Base-by-base conservation (phyloP, 176 grass and related monocot species). In the Lolium rigidum region DNA sequence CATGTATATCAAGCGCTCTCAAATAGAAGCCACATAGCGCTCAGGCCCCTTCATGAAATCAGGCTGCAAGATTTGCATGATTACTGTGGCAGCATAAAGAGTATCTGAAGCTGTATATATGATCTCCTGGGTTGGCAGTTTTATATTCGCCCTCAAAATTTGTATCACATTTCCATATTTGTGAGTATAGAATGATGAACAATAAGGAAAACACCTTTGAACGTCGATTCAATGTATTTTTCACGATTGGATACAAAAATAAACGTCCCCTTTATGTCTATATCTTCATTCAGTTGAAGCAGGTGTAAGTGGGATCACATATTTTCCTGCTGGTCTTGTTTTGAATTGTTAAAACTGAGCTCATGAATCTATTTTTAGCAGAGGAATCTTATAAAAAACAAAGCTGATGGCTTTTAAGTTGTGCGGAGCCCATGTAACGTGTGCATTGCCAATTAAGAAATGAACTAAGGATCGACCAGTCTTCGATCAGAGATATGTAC, bases 41-140 rank as follows among this genome's bases (percentile, higher is more conserved):
- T 13, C 11, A 31, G 28, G 16, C 63, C 61, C 44, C 21, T 86
- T 71, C 2, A 55, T 17, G 28, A 44, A 21, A 5, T 86, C 1
- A 86, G 25, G 5, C 18, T 86, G 17, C 83, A 86, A 44, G 28
- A 86, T 46, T 35, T 82, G 4, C 88, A 86, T 63, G 52, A 90
- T 24, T 82, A 65, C 2, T 65, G 55, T 4, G 4, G 60, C 7
- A 28, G 7, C 17, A 68, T 86, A 76, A 9, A 50, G 24, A 76
- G 39, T 41, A 69, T 69, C 17, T 89, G 59, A 85, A 20, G 76
- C 4, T n/a, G 2, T 68, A 71, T 71, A 7, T 63, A 0, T 35
- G 56, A 7, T 44, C 58, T 38, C 78, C 2, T 28, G 10, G 44
- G 17, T 39, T 24, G 25, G 58, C 10, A 38, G 9, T 10, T 41